These are phyloP conservation scores for Brassica hybrid DNA, from an alignment of 441 rosid species.

Conservation along the genomic window DNA sequence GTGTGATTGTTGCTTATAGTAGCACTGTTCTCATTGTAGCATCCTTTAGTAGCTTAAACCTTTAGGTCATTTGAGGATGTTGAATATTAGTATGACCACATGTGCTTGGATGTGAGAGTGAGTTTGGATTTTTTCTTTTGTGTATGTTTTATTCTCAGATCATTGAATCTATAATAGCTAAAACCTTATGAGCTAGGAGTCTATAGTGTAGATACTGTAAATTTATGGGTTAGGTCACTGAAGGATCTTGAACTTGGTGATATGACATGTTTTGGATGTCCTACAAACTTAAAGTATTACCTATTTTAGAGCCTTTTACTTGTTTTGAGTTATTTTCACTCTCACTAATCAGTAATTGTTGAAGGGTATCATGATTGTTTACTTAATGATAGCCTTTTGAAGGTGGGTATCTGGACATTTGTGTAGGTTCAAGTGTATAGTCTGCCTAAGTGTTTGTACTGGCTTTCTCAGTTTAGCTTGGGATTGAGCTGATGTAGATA, in stretches of 20 bases:
- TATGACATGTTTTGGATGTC: not conserved
- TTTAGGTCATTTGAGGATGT: not conserved
- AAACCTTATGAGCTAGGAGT: not conserved
- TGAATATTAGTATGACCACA: not conserved
- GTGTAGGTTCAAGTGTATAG: conserved; percentile 4
- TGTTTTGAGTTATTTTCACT: not conserved
- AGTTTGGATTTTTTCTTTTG: not conserved
- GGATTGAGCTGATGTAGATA: not conserved
- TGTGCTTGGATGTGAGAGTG: not conserved
- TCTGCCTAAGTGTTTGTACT: not conserved
- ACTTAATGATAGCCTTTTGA: not conserved
- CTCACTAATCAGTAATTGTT: not conserved
- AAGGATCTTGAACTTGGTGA: conserved; percentile 4
- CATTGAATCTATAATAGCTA: too few relatives aligned
- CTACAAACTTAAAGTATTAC: not conserved
- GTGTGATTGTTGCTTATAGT: conserved; percentile 6
- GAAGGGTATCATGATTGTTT: not conserved
- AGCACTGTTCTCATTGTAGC: not conserved
- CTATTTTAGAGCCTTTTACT: not conserved
- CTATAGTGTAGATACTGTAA: not conserved
- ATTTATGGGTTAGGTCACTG: not conserved
- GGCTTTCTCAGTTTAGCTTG: not conserved
- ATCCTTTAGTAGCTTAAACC: not conserved
- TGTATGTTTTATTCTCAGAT: not conserved
- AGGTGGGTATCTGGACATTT: not conserved